Base-by-base conservation (phyloP, 2,329 filamentous ascomycete genomes). In the Stachybotrys chlorohalonatus region DNA sequence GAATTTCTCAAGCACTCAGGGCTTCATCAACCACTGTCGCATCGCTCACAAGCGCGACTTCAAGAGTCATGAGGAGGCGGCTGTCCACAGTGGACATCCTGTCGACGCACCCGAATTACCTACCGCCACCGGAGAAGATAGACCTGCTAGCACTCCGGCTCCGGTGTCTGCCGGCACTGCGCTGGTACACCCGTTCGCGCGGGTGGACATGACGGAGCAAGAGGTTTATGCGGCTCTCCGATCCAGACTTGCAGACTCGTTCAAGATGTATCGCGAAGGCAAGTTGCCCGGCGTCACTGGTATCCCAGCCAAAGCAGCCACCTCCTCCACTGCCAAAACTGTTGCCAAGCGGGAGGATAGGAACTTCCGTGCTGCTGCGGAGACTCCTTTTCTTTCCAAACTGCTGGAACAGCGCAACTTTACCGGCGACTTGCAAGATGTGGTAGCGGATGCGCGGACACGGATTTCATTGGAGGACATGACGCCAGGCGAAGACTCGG, bases 1-100 rank as follows among this genome's bases (percentile, higher is more conserved):
- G 68, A 90, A 96, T 69, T 97, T 97, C 66, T 92, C 88, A 54
- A 97, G 92, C 73, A 95, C 92, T 0, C 94, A 97, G 70, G 94
- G 94, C n/a, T 97, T 97, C 73, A 94, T 99, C 74, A 99, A 99
- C 67, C 94, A 99, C 68, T 97, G 93, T 68, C 90, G 94, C 55
- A 97, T 99, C 63, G 91, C 92, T 31, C 94, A 99, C 73, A 89
- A 87, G 67, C 82, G 90, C 56, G 91, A 95, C 59, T 97, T 92
- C 76, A 93, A 95, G 73, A 96, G 90, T 63, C 94, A 99, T 66
- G 93, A 97, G 69, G 90, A 92, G 65, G 94, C 94, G 58, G 94
- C 93, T 39, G 80, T 92, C 54, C 87, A 89, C 56, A 95, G 90
- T 62, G 94, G 94, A 53, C 86, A 92, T 61, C 84, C 87, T 11